These are phyloP conservation scores for Circinella umbellata DNA, from an alignment of 371 early-diverging fungal genomes.

Conservation along the genomic window DNA sequence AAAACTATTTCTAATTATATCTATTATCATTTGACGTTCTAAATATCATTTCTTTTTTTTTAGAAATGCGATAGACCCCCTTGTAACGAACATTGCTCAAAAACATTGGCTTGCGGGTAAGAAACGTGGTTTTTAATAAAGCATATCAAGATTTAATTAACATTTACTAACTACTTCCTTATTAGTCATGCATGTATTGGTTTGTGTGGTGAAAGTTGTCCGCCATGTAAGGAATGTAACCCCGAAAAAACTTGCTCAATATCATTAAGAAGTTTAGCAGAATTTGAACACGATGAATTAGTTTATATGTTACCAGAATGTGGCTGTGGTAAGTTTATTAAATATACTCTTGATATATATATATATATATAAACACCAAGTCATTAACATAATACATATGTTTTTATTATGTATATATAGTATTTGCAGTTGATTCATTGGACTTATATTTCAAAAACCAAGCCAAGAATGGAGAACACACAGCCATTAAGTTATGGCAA, in stretches of 20 bases:
- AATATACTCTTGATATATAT: no score
- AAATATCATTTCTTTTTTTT: not conserved
- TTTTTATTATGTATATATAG: conserved; percentile 17
- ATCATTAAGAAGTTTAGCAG: conserved; percentile 36
- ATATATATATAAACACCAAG: no score
- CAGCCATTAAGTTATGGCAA: conserved; percentile 52
- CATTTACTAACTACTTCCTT: not conserved
- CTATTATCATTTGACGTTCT: not conserved
- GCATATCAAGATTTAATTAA: not conserved
- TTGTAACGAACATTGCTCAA: conserved; percentile 39
- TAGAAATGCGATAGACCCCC: conserved; percentile 54
- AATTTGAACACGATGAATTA: conserved; percentile 41
- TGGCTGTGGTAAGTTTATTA: conserved; percentile 43
- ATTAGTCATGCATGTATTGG: conserved; percentile 49
- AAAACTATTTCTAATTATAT: no score
- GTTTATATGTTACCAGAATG: conserved; percentile 53
- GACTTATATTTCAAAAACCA: conserved; percentile 48
- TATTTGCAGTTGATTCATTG: conserved; percentile 42
- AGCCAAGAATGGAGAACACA: conserved; percentile 49
- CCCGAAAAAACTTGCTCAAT: conserved; percentile 37
- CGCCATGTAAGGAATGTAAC: conserved; percentile 43
- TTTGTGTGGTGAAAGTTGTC: conserved; percentile 54
- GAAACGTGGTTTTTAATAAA: not conserved
- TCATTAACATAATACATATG: no score
- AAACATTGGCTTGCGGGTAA: conserved; percentile 40